Conservation (phyloP, 371 early-diverging fungal genomes). For the Actinomortierella ambigua region DNA sequence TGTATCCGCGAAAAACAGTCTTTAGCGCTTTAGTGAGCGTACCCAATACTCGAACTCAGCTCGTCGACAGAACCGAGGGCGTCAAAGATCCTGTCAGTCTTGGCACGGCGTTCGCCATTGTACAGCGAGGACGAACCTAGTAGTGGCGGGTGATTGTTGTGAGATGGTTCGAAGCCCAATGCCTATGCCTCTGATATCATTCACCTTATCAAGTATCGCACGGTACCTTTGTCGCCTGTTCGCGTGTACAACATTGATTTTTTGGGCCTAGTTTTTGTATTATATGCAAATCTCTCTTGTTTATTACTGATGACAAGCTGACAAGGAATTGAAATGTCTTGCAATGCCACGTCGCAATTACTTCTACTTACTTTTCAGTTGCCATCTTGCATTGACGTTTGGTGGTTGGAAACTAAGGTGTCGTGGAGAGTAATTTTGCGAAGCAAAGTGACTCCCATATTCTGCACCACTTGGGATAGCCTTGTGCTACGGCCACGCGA, state of each 20-base stretch:
- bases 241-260: slow-evolving; percentile 82
- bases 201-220: background rate
- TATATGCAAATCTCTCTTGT: too few relatives aligned
- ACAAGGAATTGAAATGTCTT: too few relatives aligned
- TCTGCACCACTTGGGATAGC: too few relatives aligned
- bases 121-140: slow-evolving; percentile 85
- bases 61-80: slow-evolving; percentile 89
- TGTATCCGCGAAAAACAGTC: slow-evolving; percentile 26
- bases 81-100: slow-evolving; percentile 89
- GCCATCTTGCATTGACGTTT: too few relatives aligned
- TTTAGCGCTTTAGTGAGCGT: slow-evolving; percentile 30
- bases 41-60: slow-evolving; percentile 68
- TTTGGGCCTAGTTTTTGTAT: slow-evolving; percentile 26
- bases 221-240: slow-evolving; percentile 91
- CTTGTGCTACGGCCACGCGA: too few relatives aligned
- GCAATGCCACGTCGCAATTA: too few relatives aligned
- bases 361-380: too few relatives aligned
- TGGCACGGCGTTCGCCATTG: slow-evolving; percentile 88
- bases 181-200: background rate
- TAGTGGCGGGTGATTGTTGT: background rate
- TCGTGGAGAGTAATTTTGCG: too few relatives aligned
- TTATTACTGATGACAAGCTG: too few relatives aligned
- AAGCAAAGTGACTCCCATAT: too few relatives aligned
- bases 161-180: slow-evolving; percentile 1
- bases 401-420: too few relatives aligned